These are phyloP conservation scores for Colletotrichum sp. DNA, from an alignment of 2,329 filamentous ascomycete genomes.

Conservation along the genomic window DNA sequence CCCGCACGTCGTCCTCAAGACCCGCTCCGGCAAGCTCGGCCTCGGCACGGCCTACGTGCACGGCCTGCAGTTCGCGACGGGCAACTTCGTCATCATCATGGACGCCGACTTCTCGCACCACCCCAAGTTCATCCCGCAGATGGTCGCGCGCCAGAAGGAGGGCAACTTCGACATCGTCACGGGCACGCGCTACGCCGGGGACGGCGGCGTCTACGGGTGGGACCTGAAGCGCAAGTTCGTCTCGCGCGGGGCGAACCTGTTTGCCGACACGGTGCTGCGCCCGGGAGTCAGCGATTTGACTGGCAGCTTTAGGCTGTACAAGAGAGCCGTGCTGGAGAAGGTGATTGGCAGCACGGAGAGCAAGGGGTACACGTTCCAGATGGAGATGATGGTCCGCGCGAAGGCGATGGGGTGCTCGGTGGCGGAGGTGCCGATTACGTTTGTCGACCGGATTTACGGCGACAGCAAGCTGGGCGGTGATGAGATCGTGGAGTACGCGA, in stretches of 20 bases:
- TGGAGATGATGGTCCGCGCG: constrained; percentile 98
- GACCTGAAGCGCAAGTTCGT: constrained; percentile 90
- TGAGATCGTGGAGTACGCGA: constrained; percentile 96
- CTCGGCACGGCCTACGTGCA: constrained; percentile 96
- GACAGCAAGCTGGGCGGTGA: constrained; percentile 93
- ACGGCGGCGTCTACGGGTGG: constrained; percentile 94
- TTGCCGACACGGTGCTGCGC: constrained; percentile 91
- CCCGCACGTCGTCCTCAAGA: constrained; percentile 80
- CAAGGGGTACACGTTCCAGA: constrained; percentile 99
- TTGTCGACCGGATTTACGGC: constrained; percentile 94
- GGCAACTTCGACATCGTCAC: constrained; percentile 95
- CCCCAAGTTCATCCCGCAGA: constrained; percentile 96
- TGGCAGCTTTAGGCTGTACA: constrained; percentile 93
- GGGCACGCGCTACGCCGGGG: constrained; percentile 88
- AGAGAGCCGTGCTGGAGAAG: constrained; percentile 86
- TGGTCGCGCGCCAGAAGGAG: constrained; percentile 81
- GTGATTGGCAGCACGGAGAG: constrained; percentile 91
- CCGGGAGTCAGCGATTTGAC: constrained; percentile 96
- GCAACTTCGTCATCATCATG: constrained; percentile 99
- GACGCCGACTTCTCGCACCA: constrained; percentile 99
- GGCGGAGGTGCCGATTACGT: constrained; percentile 93
- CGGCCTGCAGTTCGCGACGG: constrained; percentile 85
- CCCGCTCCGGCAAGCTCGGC: constrained; percentile 93
- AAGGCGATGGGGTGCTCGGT: constrained; percentile 96
- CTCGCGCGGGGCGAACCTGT: constrained; percentile 87